A percentile compares a stretch with the other conserved stretches of the same genome.
Evolutionary conservation across 1,139 yeast genomes (phyloP).

Genomic region (Kodamaea plutei): DNA sequence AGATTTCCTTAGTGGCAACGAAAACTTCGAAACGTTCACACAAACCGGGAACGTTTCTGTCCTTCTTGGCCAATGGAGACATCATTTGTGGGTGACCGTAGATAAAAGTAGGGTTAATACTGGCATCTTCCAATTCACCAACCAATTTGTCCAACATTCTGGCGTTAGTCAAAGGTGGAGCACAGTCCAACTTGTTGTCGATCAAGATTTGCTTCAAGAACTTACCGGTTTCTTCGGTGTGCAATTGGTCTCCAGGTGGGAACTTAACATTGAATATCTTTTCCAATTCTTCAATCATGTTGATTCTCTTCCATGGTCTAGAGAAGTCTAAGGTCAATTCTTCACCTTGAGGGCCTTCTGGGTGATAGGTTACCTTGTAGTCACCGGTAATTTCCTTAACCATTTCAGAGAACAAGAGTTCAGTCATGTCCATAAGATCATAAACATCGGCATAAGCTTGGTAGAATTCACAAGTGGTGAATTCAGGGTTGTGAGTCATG

Average conservation of each 20-base stretch:
- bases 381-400: conserved; percentile 91
- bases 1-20: conserved; percentile 96
- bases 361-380: conserved; percentile 83
- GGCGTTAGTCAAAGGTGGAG: conserved; percentile 97
- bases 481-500: conserved; percentile 97
- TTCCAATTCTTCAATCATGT: conserved; percentile 95
- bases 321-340: conserved; percentile 79
- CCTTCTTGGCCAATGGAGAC: conserved; percentile 98
- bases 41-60: conserved; percentile 86
- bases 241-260: conserved; percentile 95
- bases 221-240: conserved; percentile 88
- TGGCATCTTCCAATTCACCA: conserved; percentile 88
- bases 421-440: conserved; percentile 96
- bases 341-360: conserved; percentile 82
- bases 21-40: conserved; percentile 99
- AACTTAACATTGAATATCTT: conserved; percentile 79
- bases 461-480: conserved; percentile 96
- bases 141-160: conserved; percentile 98
- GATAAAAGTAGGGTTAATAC: conserved; percentile 95
- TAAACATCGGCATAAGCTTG: conserved; percentile 93
- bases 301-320: conserved; percentile 98
- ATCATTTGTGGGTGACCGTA: conserved; percentile 99
- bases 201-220: conserved; percentile 79
- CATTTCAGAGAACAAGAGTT: conserved; percentile 91
- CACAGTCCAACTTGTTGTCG: conserved; percentile 81